Base-by-base conservation (phyloP, 2,329 filamentous ascomycete species). In the Triangularia setosa region DNA sequence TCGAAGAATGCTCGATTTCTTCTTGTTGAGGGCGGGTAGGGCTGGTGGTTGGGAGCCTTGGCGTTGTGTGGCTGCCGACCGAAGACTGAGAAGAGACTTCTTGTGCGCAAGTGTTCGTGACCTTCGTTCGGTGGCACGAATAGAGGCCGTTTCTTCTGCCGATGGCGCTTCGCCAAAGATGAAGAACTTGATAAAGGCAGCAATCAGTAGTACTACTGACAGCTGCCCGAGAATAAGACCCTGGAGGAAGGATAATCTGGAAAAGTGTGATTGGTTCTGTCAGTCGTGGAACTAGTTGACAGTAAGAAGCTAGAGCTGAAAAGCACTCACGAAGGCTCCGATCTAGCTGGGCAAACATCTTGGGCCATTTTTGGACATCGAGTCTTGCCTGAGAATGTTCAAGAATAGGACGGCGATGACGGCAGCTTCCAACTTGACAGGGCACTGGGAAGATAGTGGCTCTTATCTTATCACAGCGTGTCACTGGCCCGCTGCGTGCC, bases 141-240 rank as follows among this genome's bases (percentile, higher is more conserved):
- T 81, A 7, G 91, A 84, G 12, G 92, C 91, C 21, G 90, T 91
- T 62, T 90, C 87, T 68, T 96, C 93, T 66, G 92, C 84, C 1
- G 91, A 92, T 0, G 93, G 92, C 4, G 92, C 88, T 74, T 98
- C 95, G 71, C 95, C 95, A 75, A 99, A 98, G 74, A 99, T 98
- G 85, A 99, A 99, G 86, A 97, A 99, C 76, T 97, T 97, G 78
- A 99, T 98, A 79, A 99, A 98, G 70, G 90, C 92, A 69, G 93
- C 93, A 67, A 99, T 87, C 44, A 99, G 84, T 24, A 98, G 81
- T 14, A 97, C 91, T 55, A 99, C 91, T 1, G 93, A 96, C 60
- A 99, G 83, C 77, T 99, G 95, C 58, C 95, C 95, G 30, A 98
- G 83, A 58, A 99, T 87, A 71, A 99, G 90, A 27, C 95, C 95